These are phyloP conservation scores for Durotheca rogersii DNA, from an alignment of 495 filamentous ascomycete genomes.

Conservation along the genomic window DNA sequence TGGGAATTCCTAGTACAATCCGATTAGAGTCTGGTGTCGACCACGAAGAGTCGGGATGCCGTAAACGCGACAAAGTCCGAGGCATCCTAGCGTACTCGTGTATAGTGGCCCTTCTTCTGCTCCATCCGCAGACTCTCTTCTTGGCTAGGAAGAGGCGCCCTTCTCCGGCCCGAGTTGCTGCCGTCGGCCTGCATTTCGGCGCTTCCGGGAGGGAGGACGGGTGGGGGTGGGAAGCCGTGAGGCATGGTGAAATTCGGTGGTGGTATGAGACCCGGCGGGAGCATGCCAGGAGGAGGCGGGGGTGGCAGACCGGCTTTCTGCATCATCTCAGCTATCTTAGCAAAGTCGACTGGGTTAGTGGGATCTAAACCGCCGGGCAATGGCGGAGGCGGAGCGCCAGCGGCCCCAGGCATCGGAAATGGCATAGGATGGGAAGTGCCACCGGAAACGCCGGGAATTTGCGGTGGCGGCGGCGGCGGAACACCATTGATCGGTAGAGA, in stretches of 20 bases:
- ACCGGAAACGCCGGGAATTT: conserved; percentile 45
- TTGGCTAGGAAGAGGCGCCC: conserved; percentile 76
- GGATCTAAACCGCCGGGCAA: conserved; percentile 53
- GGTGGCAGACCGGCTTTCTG: conserved; percentile 53
- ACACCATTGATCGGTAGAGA: conserved; percentile 40
- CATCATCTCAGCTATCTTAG: conserved; percentile 65
- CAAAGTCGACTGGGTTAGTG: conserved; percentile 65
- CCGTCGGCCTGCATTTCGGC: conserved; percentile 29
- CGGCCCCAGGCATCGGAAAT: conserved; percentile 46
- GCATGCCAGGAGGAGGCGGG: conserved; percentile 47
- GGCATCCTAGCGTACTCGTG: conserved; percentile 47
- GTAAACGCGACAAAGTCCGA: not conserved
- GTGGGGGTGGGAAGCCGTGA: conserved; percentile 49
- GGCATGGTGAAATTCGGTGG: conserved; percentile 55
- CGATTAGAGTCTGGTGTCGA: too few relatives aligned
- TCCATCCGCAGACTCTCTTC: conserved; percentile 78
- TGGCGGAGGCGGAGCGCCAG: conserved; percentile 49
- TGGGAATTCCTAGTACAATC: too few relatives aligned
- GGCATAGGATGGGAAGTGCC: conserved; percentile 36
- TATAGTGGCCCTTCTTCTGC: conserved; percentile 66
- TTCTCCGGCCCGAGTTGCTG: conserved; percentile 41
- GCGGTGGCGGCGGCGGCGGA: conserved; percentile 39
- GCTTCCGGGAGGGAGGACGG: conserved; percentile 26
- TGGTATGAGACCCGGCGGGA: conserved; percentile 51
- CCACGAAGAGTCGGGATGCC: too few relatives aligned